These are phyloP conservation scores for Zasmidium angulare DNA, from an alignment of 2,329 filamentous ascomycete genomes.

Conservation along the genomic window DNA sequence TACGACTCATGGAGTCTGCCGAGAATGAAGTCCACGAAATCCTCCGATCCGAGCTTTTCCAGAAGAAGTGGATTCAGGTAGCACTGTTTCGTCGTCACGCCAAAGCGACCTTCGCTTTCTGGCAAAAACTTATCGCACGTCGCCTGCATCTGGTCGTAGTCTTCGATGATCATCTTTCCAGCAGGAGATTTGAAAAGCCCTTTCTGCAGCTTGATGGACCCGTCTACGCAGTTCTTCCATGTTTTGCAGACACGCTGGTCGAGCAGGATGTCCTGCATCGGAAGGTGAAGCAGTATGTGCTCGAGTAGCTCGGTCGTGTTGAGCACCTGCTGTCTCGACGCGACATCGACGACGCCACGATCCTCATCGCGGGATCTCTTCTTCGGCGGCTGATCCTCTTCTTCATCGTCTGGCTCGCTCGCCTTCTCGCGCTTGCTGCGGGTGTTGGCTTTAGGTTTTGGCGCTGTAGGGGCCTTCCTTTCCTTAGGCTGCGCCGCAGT, in stretches of 20 bases:
- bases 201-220: constrained; percentile 6
- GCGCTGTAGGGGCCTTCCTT: too few relatives aligned
- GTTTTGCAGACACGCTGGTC: constrained; percentile 10
- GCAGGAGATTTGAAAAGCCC: constrained; percentile 1
- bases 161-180: neutral
- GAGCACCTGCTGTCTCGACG: neutral
- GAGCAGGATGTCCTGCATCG: constrained; percentile 6
- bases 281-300: constrained; percentile 10
- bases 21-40: neutral
- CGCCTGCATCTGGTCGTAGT: neutral
- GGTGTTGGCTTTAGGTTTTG: too few relatives aligned
- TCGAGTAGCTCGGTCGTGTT: constrained; percentile 14
- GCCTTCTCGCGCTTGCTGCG: too few relatives aligned
- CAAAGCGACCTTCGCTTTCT: neutral
- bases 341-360: neutral
- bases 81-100: neutral
- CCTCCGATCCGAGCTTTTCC: neutral
- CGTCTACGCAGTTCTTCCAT: constrained; percentile 12
- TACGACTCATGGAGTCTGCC: neutral
- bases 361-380: neutral
- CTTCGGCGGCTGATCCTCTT: too few relatives aligned
- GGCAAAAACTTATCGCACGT: neutral
- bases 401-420: too few relatives aligned
- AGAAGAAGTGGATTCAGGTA: neutral
- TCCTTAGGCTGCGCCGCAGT: too few relatives aligned